A percentile compares a stretch with the other conserved stretches of the same genome.
phyloP scores from a whole-genome alignment of 257 asterid species.

The Lycium barbarum region DNA sequence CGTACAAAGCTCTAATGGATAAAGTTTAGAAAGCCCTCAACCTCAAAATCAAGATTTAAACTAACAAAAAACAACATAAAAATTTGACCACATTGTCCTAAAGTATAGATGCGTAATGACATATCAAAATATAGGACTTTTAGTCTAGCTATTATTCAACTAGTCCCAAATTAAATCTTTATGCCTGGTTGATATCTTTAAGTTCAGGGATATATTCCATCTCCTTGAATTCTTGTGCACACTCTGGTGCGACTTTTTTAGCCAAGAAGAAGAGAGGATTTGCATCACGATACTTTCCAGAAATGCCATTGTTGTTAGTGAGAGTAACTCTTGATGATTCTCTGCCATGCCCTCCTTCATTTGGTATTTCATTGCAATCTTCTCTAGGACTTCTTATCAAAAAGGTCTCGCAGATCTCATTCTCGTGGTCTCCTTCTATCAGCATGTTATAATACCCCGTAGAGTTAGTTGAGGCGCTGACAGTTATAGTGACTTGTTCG shows the following conservation, averaged over 20 bases:
- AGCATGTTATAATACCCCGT: conserved; percentile 46
- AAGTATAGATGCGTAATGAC: background rate
- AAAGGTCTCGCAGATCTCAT: conserved; percentile 51
- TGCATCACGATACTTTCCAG: conserved; percentile 43
- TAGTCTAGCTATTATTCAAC: background rate
- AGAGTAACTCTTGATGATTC: conserved; percentile 40
- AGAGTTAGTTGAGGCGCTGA: conserved; percentile 43
- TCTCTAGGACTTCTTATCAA: conserved; percentile 42
- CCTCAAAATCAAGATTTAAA: background rate
- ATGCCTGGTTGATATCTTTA: conserved; percentile 16
- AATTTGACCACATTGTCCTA: background rate
- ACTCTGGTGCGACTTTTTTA: conserved; percentile 35
- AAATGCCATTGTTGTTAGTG: conserved; percentile 50
- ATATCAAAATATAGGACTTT: background rate
- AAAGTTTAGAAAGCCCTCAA: background rate
- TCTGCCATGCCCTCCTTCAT: conserved; percentile 33
- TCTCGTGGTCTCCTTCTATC: conserved; percentile 57
- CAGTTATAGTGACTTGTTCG: conserved; percentile 38
- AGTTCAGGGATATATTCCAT: conserved; percentile 37
- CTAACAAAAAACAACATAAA: background rate
- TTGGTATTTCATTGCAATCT: conserved; percentile 47
- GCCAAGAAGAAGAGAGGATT: conserved; percentile 64
- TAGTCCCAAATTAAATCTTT: background rate
- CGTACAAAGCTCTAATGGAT: background rate
- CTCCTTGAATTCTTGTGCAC: conserved; percentile 46